Evolutionary conservation across 495 filamentous ascomycete genomes (phyloP).

Genomic region (Penicillium ochrochloron): DNA sequence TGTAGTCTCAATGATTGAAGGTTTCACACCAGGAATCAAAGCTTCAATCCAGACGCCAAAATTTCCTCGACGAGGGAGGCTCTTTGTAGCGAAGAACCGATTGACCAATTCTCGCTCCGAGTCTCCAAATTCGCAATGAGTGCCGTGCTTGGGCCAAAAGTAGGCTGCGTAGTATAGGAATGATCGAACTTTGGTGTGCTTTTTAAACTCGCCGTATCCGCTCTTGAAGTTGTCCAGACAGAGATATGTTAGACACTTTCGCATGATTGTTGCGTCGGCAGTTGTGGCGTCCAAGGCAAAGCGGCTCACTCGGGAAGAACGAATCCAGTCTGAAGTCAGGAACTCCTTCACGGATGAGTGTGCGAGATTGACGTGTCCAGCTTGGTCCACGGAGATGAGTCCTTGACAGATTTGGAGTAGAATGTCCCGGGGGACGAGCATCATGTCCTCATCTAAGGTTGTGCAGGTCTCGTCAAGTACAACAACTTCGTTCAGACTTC

Average conservation of each 20-base stretch:
- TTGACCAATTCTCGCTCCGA: constrained; percentile 15
- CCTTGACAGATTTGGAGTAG: constrained; percentile 30
- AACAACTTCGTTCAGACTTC: constrained; percentile 23
- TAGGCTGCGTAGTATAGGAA: constrained; percentile 26
- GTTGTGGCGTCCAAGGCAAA: constrained; percentile 25
- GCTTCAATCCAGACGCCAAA: constrained; percentile 29
- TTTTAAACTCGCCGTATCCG: constrained; percentile 15
- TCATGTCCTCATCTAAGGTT: constrained; percentile 29
- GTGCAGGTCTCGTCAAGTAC: constrained; percentile 23
- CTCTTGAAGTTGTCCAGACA: constrained; percentile 29
- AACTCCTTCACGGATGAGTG: constrained; percentile 32
- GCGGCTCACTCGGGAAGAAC: constrained; percentile 22
- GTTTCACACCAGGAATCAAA: constrained; percentile 7
- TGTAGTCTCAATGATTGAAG: constrained; percentile 20
- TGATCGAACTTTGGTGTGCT: background rate
- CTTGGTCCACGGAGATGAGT: constrained; percentile 23
- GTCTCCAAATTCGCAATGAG: constrained; percentile 12
- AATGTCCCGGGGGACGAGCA: constrained; percentile 30
- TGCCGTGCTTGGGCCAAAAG: constrained; percentile 25
- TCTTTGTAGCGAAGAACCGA: constrained; percentile 22
- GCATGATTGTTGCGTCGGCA: constrained; percentile 24
- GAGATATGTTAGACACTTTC: constrained; percentile 27
- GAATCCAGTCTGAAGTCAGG: constrained; percentile 30
- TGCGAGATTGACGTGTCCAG: constrained; percentile 23
- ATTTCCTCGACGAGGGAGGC: constrained; percentile 24